Conservation (phyloP, 1,139 yeast genomes). For the Hemisphaericaspora subhashii region DNA sequence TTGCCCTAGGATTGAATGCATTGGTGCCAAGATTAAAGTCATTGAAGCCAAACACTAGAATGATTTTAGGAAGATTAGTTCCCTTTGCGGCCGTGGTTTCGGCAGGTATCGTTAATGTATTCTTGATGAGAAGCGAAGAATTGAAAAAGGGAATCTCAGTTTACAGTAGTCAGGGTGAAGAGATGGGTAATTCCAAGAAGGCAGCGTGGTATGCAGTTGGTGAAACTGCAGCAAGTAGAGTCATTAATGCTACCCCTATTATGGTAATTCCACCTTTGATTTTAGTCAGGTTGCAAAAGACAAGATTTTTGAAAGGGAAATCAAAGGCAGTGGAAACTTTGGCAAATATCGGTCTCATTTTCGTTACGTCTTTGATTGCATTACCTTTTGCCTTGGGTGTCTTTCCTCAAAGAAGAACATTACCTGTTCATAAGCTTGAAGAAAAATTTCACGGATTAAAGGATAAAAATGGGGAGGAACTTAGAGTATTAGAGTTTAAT, state of each 20-base stretch:
- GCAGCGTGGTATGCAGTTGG: conserved; percentile 95
- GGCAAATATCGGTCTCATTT: conserved; percentile 80
- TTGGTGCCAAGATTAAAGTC: conserved; percentile 78
- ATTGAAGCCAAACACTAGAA: conserved; percentile 64
- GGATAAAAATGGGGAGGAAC: conserved; percentile 60
- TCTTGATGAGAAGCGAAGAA: conserved; percentile 94
- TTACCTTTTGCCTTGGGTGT: conserved; percentile 94
- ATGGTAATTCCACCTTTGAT: conserved; percentile 94
- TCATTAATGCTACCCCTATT: conserved; percentile 92
- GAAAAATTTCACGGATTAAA: conserved; percentile 57
- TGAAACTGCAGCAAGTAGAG: conserved; percentile 93
- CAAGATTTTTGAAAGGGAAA: conserved; percentile 61
- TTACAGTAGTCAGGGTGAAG: conserved; percentile 63
- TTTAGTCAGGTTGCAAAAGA: conserved; percentile 72
- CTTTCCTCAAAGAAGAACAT: conserved; percentile 82
- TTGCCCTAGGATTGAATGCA: conserved; percentile 88
- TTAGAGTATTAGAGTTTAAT: conserved; percentile 74
- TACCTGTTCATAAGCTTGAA: conserved; percentile 63
- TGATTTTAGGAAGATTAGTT: conserved; percentile 78
- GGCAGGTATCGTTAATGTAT: conserved; percentile 93
- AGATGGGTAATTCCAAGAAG: conserved; percentile 74
- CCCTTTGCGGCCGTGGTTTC: conserved; percentile 98
- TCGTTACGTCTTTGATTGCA: conserved; percentile 80
- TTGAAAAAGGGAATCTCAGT: conserved; percentile 81
- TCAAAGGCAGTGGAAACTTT: conserved; percentile 62